Percentiles rank a stretch among this genome's conserved stretches.
Conservation (phyloP, 495 filamentous ascomycete genomes). For the Penicillium manginii region DNA sequence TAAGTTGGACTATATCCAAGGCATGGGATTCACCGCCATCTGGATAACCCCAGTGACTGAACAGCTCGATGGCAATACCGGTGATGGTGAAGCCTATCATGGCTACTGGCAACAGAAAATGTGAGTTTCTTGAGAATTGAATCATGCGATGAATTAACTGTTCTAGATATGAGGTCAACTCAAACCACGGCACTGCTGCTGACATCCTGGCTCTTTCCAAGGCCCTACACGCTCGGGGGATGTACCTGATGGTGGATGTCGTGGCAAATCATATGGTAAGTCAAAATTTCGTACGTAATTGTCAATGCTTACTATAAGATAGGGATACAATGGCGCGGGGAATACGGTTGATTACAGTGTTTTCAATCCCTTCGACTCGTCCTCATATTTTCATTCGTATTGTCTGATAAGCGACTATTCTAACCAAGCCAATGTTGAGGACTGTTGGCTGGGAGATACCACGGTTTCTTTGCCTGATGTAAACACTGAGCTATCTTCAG, state of each 20-base stretch:
- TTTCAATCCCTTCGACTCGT: slow-evolving; percentile 67
- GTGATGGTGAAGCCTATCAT: slow-evolving; percentile 65
- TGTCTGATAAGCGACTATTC: slow-evolving; percentile 69
- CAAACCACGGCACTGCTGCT: slow-evolving; percentile 63
- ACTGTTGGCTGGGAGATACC: slow-evolving; percentile 69
- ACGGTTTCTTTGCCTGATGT: slow-evolving; percentile 69
- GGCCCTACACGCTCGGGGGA: slow-evolving; percentile 63
- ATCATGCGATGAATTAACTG: neutral
- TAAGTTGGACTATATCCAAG: slow-evolving; percentile 60
- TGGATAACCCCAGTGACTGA: slow-evolving; percentile 81
- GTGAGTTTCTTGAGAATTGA: slow-evolving; percentile 32
- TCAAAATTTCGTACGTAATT: slow-evolving; percentile 38
- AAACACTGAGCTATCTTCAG: slow-evolving; percentile 59
- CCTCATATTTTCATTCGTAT: slow-evolving; percentile 66
- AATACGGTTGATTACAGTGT: slow-evolving; percentile 61
- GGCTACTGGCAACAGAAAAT: slow-evolving; percentile 79
- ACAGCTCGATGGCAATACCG: slow-evolving; percentile 56
- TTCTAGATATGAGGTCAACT: slow-evolving; percentile 60
- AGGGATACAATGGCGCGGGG: slow-evolving; percentile 61
- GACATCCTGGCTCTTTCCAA: slow-evolving; percentile 64
- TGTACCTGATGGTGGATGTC: slow-evolving; percentile 82
- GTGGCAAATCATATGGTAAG: slow-evolving; percentile 76
- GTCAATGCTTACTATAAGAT: slow-evolving; percentile 63
- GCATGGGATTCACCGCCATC: slow-evolving; percentile 80
- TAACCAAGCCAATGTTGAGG: slow-evolving; percentile 50